These are phyloP conservation scores for Yamadazyma ubonensis DNA, from an alignment of 805 yeast species.

Conservation along the genomic window DNA sequence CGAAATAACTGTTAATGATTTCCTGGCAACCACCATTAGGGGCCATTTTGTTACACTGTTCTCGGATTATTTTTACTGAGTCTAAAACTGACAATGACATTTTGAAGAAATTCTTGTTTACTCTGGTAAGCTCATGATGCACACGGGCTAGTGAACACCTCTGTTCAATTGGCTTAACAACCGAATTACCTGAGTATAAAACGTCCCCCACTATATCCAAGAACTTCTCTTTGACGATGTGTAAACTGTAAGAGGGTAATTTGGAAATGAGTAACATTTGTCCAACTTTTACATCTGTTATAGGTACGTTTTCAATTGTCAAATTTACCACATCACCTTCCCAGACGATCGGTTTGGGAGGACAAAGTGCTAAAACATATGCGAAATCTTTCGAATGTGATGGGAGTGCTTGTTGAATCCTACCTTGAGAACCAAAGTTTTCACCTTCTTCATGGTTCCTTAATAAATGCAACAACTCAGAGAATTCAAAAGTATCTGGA, in stretches of 20 bases:
- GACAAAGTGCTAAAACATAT: conserved; percentile 70
- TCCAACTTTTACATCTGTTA: conserved; percentile 63
- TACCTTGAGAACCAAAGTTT: conserved; percentile 12
- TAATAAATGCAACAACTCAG: conserved; percentile 24
- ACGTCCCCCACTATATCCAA: conserved; percentile 56
- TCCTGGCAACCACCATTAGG: conserved; percentile 66
- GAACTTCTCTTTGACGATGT: conserved; percentile 55
- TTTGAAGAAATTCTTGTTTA: conserved; percentile 64
- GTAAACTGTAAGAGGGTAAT: conserved; percentile 60
- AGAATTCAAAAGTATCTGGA: conserved; percentile 25
- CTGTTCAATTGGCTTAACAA: conserved; percentile 49
- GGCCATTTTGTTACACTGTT: conserved; percentile 52
- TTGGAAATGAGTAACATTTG: conserved; percentile 66
- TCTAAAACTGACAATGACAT: conserved; percentile 65
- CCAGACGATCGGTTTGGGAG: conserved; percentile 87
- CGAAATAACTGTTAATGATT: conserved; percentile 67
- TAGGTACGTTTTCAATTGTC: conserved; percentile 45
- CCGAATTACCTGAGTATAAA: conserved; percentile 38
- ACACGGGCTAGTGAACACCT: conserved; percentile 72
- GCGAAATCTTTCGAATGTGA: conserved; percentile 40
- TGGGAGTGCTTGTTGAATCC: conserved; percentile 18
- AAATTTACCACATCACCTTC: conserved; percentile 72
- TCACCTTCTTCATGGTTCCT: conserved; percentile 20
- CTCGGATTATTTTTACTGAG: conserved; percentile 51
- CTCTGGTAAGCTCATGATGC: conserved; percentile 66